Percentiles rank a stretch among this genome's conserved stretches.
Conservation (phyloP, 2,329 filamentous ascomycete species). For the Septoria linicola region DNA sequence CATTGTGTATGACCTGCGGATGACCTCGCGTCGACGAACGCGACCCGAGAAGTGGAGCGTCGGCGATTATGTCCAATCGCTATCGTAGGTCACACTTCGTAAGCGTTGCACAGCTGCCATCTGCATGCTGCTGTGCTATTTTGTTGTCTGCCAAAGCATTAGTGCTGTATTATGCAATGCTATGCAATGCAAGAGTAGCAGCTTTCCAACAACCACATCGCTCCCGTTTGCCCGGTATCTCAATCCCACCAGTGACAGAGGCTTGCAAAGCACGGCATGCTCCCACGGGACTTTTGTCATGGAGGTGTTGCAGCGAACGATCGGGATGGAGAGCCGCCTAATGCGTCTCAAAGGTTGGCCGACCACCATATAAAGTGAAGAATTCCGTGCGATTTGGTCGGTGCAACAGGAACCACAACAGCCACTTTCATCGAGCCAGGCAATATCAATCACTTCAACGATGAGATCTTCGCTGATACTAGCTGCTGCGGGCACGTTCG, state of each 20-base stretch:
- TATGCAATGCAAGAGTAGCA: slow-evolving; percentile 10
- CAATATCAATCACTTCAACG: neutral
- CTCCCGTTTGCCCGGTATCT: neutral
- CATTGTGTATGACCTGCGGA: neutral
- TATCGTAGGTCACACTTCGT: neutral
- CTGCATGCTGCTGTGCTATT: neutral
- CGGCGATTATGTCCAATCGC: neutral
- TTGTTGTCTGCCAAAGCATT: slow-evolving; percentile 10
- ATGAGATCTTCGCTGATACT: neutral
- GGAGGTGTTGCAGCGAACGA: neutral
- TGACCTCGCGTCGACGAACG: neutral
- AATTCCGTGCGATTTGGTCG: too few species aligned
- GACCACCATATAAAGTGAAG: neutral
- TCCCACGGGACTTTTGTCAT: neutral
- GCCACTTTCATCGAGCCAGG: neutral
- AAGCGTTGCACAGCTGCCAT: too few species aligned
- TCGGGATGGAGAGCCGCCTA: neutral
- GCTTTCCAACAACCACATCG: neutral
- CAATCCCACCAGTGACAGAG: neutral
- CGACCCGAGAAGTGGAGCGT: neutral
- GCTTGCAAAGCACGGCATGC: neutral
- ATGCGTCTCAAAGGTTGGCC: neutral
- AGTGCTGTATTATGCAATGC: slow-evolving; percentile 16
- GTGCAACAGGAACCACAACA: neutral
- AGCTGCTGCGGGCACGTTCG: slow-evolving; percentile 14